Evolutionary conservation across 495 filamentous ascomycete genomes (phyloP).

Genomic region (Xylaria longipes): DNA sequence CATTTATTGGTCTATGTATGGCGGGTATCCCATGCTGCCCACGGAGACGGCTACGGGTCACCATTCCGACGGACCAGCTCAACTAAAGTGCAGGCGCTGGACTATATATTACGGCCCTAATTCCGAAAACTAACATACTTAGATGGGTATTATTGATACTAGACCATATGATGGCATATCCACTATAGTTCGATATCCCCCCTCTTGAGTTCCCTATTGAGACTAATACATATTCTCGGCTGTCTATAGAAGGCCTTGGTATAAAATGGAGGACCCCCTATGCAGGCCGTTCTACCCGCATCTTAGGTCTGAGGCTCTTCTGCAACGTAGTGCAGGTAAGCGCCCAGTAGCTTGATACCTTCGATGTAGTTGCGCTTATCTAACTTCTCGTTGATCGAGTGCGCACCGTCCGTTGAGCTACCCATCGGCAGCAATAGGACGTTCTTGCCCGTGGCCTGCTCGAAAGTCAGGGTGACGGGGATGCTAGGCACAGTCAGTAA

Average conservation of each 20-base stretch:
- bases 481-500: slow-evolving; percentile 63
- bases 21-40: no score
- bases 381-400: slow-evolving; percentile 98
- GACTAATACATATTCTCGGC: neutral
- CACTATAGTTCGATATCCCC: neutral
- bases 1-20: no score
- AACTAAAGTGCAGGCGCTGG: no score
- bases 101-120: slow-evolving; percentile 4
- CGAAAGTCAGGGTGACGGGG: slow-evolving; percentile 94
- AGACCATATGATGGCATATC: slow-evolving; percentile 5
- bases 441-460: slow-evolving; percentile 98
- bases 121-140: neutral
- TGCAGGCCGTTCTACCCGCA: neutral
- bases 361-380: slow-evolving; percentile 97
- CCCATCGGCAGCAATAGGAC: slow-evolving; percentile 96
- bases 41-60: no score
- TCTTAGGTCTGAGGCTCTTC: slow-evolving; percentile 71
- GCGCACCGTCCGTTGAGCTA: slow-evolving; percentile 92
- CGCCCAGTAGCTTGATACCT: slow-evolving; percentile 93
- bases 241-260: neutral
- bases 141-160: neutral
- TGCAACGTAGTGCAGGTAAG: slow-evolving; percentile 95
- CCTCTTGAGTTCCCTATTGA: neutral
- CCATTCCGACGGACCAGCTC: no score
- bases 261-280: neutral